A percentile compares a stretch with the other conserved stretches of the same genome.
Conservation (phyloP, 805 yeast genomes). For the Saccharomycopsis sp. region DNA sequence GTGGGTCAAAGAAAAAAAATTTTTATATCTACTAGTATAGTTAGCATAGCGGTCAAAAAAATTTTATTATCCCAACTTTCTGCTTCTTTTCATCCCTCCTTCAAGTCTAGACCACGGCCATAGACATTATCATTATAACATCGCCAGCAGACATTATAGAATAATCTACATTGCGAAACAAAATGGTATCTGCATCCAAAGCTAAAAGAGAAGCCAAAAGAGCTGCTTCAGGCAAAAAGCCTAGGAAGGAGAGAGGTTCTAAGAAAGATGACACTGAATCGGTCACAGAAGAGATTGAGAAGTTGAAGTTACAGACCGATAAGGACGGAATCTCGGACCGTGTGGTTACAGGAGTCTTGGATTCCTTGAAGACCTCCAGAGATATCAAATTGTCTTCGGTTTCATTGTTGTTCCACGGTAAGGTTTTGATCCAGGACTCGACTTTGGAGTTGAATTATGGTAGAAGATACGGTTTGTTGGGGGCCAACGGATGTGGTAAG, state of each 20-base stretch:
- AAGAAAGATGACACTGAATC: slow-evolving; percentile 51
- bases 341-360: slow-evolving; percentile 95
- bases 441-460: slow-evolving; percentile 91
- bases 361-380: slow-evolving; percentile 81
- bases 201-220: slow-evolving; percentile 98
- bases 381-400: slow-evolving; percentile 89
- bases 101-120: too few species aligned
- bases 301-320: slow-evolving; percentile 89
- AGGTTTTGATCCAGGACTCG: slow-evolving; percentile 90
- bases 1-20: neutral
- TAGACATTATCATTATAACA: too few species aligned
- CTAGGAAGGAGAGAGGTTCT: slow-evolving; percentile 48
- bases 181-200: slow-evolving; percentile 73
- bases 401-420: slow-evolving; percentile 94
- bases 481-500: slow-evolving; percentile 99
- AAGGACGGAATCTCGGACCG: slow-evolving; percentile 92
- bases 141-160: neutral
- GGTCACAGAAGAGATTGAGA: slow-evolving; percentile 69
- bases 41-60: neutral
- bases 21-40: neutral
- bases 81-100: neutral
- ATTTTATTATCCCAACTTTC: neutral
- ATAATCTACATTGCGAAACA: neutral
- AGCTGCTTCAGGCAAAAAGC: slow-evolving; percentile 70
- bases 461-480: slow-evolving; percentile 93